These are phyloP conservation scores for Euclidium syriacum DNA, from an alignment of 345 rosid species.

Conservation along the genomic window DNA sequence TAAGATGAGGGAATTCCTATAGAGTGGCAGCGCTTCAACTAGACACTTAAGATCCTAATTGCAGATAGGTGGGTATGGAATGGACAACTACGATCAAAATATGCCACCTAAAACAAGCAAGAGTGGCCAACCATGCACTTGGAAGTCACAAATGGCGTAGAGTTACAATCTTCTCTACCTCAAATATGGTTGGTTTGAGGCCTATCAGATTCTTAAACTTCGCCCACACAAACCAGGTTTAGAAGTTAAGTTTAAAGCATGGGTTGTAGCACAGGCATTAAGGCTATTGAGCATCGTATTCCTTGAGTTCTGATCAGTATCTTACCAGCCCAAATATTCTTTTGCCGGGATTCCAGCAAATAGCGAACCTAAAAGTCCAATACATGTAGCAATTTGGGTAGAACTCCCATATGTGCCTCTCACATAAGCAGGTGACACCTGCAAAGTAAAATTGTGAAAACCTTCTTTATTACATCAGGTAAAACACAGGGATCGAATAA, in stretches of 20 bases:
- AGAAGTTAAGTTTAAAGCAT: neutral
- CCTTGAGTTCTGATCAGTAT: constrained; percentile 1
- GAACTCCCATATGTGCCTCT: constrained; percentile 92
- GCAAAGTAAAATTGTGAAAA: constrained; percentile 19
- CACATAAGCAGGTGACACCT: constrained; percentile 90
- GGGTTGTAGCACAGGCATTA: constrained; percentile 3
- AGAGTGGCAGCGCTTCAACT: neutral
- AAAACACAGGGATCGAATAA: constrained; percentile 4
- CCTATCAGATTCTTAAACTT: neutral
- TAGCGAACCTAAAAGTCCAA: constrained; percentile 73
- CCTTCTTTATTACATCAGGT: neutral
- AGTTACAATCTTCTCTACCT: neutral
- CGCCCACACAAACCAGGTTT: neutral
- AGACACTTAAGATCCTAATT: neutral
- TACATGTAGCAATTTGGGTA: constrained; percentile 74
- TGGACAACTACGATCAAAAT: neutral
- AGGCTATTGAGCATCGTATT: neutral
- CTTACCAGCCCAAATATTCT: constrained; percentile 72
- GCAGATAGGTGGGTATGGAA: neutral
- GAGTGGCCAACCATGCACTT: constrained; percentile 1
- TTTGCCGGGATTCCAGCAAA: constrained; percentile 77
- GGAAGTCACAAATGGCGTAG: constrained; percentile 2
- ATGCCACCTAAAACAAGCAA: constrained; percentile 11
- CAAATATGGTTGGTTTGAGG: constrained; percentile 1
- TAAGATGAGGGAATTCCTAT: neutral